Evolutionary conservation across 1,139 yeast species (phyloP).

Genomic region (Diutina sp.): DNA sequence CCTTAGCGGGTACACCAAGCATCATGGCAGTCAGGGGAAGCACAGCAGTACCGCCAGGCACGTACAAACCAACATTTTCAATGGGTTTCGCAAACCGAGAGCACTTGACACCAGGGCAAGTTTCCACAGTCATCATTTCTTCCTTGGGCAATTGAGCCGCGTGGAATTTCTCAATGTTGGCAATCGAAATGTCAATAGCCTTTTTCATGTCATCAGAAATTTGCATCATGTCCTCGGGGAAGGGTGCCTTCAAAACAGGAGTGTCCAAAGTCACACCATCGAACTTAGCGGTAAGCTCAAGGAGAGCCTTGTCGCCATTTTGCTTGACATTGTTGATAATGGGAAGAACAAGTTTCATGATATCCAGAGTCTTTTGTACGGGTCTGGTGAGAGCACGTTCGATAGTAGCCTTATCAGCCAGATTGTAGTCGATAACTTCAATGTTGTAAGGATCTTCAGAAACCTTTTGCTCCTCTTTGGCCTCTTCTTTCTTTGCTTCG

Average conservation of each 20-base stretch:
- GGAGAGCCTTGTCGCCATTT: constrained; percentile 74
- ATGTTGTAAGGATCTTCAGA: constrained; percentile 32
- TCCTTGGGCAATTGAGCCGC: constrained; percentile 71
- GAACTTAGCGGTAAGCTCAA: constrained; percentile 81
- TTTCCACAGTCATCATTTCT: constrained; percentile 73
- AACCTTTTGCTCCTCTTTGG: constrained; percentile 10
- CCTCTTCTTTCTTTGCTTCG: constrained; percentile 11
- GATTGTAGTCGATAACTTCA: constrained; percentile 41
- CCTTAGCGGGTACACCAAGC: constrained; percentile 98
- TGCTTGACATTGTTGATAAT: constrained; percentile 66
- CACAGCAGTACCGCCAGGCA: constrained; percentile 98
- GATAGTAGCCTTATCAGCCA: constrained; percentile 29
- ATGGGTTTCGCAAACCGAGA: constrained; percentile 93
- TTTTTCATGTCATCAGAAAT: constrained; percentile 65
- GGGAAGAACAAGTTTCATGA: constrained; percentile 85
- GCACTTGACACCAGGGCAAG: constrained; percentile 87
- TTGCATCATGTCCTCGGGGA: constrained; percentile 63
- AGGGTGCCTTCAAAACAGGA: constrained; percentile 82
- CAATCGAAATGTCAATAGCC: constrained; percentile 82
- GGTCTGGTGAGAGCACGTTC: constrained; percentile 68
- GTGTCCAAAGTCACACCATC: constrained; percentile 64
- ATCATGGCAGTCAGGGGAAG: constrained; percentile 95
- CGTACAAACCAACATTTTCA: constrained; percentile 86
- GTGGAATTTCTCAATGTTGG: constrained; percentile 85
- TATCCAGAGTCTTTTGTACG: constrained; percentile 80